Evolutionary conservation across 345 rosid species (phyloP).

Genomic region (Euclidium syriacum): DNA sequence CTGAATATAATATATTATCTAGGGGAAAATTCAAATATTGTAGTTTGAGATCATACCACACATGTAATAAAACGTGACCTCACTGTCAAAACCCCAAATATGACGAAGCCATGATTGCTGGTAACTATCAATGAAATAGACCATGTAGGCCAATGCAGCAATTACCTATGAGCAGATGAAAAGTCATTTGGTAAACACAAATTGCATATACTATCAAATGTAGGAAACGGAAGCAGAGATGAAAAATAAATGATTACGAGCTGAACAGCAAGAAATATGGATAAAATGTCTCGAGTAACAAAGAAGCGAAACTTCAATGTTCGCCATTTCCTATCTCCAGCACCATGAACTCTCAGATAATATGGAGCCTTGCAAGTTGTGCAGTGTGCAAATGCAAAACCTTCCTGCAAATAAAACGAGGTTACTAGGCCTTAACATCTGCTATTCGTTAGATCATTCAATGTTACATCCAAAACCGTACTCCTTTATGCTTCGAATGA

Average conservation of each 20-base stretch:
- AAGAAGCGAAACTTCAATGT: constrained; percentile 94
- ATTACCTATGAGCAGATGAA: constrained; percentile 59
- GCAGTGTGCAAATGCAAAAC: constrained; percentile 99
- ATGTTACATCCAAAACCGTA: neutral
- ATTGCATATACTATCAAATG: neutral
- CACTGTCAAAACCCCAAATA: constrained; percentile 90
- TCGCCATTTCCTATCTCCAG: constrained; percentile 96
- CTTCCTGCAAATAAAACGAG: constrained; percentile 61
- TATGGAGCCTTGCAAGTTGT: constrained; percentile 99
- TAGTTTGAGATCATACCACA: constrained; percentile 64
- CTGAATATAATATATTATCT: neutral
- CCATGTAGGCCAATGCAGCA: constrained; percentile 82
- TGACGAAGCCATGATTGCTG: constrained; percentile 80
- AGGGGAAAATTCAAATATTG: neutral
- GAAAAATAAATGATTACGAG: constrained; percentile 49
- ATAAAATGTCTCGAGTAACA: constrained; percentile 91
- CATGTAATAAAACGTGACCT: constrained; percentile 86
- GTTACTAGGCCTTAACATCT: neutral
- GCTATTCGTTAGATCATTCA: neutral
- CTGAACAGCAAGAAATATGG: constrained; percentile 90
- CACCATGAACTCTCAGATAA: constrained; percentile 94
- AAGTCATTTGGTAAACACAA: neutral
- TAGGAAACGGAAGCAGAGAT: neutral
- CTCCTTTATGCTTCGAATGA: neutral
- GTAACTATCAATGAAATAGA: constrained; percentile 65